phyloP scores from a whole-genome alignment of 805 yeast genomes.

The Metschnikowia picachoensis region DNA sequence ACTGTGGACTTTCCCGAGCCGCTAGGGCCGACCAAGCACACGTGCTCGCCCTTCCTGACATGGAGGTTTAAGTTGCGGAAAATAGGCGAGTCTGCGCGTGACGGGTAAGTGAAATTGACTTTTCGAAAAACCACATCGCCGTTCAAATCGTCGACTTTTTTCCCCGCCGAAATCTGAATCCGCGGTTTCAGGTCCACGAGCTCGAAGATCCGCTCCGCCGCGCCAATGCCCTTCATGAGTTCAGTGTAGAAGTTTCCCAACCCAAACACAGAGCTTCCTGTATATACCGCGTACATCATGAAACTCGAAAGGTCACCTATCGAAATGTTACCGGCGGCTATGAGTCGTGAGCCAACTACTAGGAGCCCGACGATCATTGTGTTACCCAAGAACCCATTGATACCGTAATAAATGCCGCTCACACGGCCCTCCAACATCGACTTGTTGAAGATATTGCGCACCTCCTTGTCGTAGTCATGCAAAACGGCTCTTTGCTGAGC shows the following conservation, averaged over 20 bases:
- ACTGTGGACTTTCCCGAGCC: slow-evolving; percentile 95
- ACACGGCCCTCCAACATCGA: slow-evolving; percentile 79
- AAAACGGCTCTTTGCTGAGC: slow-evolving; percentile 82
- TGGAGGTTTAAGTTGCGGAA: slow-evolving; percentile 58
- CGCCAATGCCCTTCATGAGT: slow-evolving; percentile 96
- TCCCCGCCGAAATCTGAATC: slow-evolving; percentile 66
- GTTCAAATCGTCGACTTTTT: slow-evolving; percentile 36
- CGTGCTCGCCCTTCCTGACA: slow-evolving; percentile 77
- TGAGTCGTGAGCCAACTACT: slow-evolving; percentile 79
- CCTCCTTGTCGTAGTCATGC: slow-evolving; percentile 66
- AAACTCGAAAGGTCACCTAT: slow-evolving; percentile 89
- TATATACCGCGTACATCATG: slow-evolving; percentile 92
- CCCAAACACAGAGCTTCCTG: slow-evolving; percentile 91
- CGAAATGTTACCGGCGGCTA: slow-evolving; percentile 67
- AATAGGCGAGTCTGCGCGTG: slow-evolving; percentile 67
- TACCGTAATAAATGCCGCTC: slow-evolving; percentile 71
- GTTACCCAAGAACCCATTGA: slow-evolving; percentile 84
- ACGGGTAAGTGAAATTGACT: slow-evolving; percentile 76
- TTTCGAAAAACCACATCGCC: slow-evolving; percentile 61
- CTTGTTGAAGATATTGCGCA: slow-evolving; percentile 57
- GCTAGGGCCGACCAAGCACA: slow-evolving; percentile 94
- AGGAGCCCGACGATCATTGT: slow-evolving; percentile 71
- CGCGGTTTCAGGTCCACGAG: slow-evolving; percentile 72
- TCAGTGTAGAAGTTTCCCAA: slow-evolving; percentile 89
- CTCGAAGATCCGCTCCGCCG: slow-evolving; percentile 88